Evolutionary conservation across 1,284 basidiomycete species (phyloP).

Genomic region (Polyporus tsugae): DNA sequence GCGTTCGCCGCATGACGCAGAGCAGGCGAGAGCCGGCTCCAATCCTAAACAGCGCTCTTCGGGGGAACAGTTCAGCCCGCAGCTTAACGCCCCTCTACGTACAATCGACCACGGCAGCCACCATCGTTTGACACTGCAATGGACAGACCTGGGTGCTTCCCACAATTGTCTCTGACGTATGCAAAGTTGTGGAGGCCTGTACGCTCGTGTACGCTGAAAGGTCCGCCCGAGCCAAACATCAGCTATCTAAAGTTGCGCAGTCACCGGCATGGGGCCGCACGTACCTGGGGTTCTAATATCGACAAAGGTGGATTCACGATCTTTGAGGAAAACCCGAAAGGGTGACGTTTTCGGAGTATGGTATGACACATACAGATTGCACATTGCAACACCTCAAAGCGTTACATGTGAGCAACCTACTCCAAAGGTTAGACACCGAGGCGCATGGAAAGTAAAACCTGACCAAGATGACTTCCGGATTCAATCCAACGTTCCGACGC

Average conservation of each 20-base stretch:
- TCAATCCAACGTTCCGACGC: background rate
- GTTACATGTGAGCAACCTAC: background rate
- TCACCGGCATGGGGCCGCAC: background rate
- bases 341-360: background rate
- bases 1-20: background rate
- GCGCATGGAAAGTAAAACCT: background rate
- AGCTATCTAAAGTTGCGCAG: background rate
- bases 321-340: background rate
- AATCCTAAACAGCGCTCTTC: background rate
- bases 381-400: background rate
- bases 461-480: background rate
- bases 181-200: background rate
- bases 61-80: background rate
- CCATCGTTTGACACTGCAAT: background rate
- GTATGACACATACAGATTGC: background rate
- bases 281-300: background rate
- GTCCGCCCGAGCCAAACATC: background rate
- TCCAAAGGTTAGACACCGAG: background rate
- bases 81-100: background rate
- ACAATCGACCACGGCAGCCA: background rate
- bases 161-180: background rate
- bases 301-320: no score
- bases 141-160: background rate
- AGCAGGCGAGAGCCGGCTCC: background rate
- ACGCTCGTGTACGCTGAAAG: background rate